Conservation (phyloP, 2,329 filamentous ascomycete species). For the Colletotrichum incanum region DNA sequence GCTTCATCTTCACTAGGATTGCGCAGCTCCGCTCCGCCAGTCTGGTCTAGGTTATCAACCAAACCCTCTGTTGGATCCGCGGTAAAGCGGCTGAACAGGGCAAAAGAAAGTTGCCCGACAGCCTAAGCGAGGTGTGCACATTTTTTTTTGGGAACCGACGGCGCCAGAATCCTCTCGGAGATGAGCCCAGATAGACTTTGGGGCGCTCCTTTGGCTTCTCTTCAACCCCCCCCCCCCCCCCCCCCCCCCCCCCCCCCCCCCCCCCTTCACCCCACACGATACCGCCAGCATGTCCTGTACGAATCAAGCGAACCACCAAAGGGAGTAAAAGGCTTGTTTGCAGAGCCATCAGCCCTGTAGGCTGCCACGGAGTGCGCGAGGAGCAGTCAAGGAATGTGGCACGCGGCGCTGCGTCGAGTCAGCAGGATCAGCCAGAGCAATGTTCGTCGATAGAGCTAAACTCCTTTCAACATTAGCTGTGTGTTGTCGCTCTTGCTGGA, state of each 20-base stretch:
- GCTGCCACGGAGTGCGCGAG: not conserved
- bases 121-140: not conserved
- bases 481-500: not conserved
- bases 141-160: not conserved
- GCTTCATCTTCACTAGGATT: not conserved
- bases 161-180: not conserved
- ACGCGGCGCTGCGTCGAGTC: constrained; percentile 5
- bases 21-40: not conserved
- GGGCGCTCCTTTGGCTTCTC: not conserved
- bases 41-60: not conserved
- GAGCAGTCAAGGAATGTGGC: constrained; percentile 2
- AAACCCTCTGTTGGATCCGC: not conserved
- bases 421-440: constrained; percentile 14
- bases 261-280: not conserved
- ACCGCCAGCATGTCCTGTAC: not conserved
- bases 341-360: constrained; percentile 23
- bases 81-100: not conserved
- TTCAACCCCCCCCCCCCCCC: not conserved
- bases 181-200: constrained; percentile 19
- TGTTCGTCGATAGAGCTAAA: constrained; percentile 3
- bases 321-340: constrained; percentile 9
- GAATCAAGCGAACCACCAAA: not conserved
- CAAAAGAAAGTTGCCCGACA: constrained; percentile 6
- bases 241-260: not conserved
- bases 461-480: not conserved